Evolutionary conservation across 2,329 filamentous ascomycete species (phyloP), one percentile per base, ranked within the genome.

Genomic region (Hypomyces perniciosus): DNA sequence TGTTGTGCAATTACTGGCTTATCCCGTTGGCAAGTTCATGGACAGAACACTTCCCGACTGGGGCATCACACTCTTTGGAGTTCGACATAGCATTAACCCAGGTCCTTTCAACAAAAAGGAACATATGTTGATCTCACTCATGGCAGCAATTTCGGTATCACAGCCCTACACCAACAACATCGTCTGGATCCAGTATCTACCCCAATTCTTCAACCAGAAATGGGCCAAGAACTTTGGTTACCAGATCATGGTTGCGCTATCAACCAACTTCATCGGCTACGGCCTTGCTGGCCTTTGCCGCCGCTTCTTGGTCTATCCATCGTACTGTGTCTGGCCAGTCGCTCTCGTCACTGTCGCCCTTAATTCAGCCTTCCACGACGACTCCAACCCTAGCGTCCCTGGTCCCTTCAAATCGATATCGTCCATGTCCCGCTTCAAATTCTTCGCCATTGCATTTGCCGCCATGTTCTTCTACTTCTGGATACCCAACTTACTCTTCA

Each of bases 231-330:
- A 66, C 43, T 73, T 77, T 38, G 65, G 64, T 1, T 81, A 79
- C 57, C 75, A 79, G 57, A 70, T 79, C 12, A 59, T 76, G 9
- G 69, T 80, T 34, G 71, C 67, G 0, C 61, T 81, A 7, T 72
- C 72, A 0, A 78, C 75, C 33, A 77, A 79, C 59, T 76, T 78
- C 44, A 74, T 81, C 31, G 78, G 78, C 13, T 80, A 79, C 49
- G 78, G 78, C 1, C 65, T 80, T 37, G 77, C 78, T 7, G 78
- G 78, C 10, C 44, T 78, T 1, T 67, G 65, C 8, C 69, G 76
- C 4, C 66, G 73, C 1, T 80, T 79, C 57, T 64, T 80, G 4
- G 75, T 80, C 5, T 77, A 76, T 46, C 77, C 77, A 0, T 66
- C 75, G 1, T 73, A 72, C 58, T 76, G 72, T 46, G 67, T 82